phyloP scores from a whole-genome alignment of 139 green algal species.

The Coelastrella sp. region DNA sequence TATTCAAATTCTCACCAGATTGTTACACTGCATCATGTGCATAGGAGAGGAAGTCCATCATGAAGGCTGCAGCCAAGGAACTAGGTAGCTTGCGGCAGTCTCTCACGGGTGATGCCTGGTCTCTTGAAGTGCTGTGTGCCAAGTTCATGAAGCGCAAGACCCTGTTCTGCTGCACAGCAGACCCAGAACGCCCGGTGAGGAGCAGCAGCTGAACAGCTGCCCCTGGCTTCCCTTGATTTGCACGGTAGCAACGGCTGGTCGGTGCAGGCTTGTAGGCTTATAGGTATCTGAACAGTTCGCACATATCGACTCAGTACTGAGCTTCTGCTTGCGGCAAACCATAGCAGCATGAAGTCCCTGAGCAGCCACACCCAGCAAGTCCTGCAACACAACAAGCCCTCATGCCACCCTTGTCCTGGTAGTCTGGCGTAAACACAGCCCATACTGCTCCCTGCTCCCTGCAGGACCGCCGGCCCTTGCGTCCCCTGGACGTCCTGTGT shows the following conservation, averaged over 20 bases:
- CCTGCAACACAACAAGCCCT: background rate
- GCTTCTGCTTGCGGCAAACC: no score
- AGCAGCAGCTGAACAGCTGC: background rate
- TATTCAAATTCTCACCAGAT: background rate
- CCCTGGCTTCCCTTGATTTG: background rate
- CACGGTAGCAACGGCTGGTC: background rate
- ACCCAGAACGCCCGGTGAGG: slow-evolving; percentile 5
- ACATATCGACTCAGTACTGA: background rate
- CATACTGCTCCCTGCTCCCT: no score
- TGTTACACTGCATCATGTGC: background rate
- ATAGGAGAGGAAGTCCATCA: background rate
- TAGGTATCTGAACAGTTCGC: background rate
- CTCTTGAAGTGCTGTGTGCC: slow-evolving; percentile 5
- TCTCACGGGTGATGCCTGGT: slow-evolving; percentile 5
- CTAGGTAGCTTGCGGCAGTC: background rate
- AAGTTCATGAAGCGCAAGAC: slow-evolving; percentile 38
- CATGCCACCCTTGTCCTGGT: no score
- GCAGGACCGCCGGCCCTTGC: slow-evolving; percentile 4
- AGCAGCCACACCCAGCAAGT: background rate
- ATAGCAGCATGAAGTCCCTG: no score
- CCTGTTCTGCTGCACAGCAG: slow-evolving; percentile 33
- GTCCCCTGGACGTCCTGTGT: slow-evolving; percentile 28
- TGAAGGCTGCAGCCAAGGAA: slow-evolving; percentile 34
- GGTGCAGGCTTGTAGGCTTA: no score
- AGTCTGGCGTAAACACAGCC: no score